Evolutionary conservation across 768 basidiomycete genomes (phyloP).

Genomic region (Calocybe indica): DNA sequence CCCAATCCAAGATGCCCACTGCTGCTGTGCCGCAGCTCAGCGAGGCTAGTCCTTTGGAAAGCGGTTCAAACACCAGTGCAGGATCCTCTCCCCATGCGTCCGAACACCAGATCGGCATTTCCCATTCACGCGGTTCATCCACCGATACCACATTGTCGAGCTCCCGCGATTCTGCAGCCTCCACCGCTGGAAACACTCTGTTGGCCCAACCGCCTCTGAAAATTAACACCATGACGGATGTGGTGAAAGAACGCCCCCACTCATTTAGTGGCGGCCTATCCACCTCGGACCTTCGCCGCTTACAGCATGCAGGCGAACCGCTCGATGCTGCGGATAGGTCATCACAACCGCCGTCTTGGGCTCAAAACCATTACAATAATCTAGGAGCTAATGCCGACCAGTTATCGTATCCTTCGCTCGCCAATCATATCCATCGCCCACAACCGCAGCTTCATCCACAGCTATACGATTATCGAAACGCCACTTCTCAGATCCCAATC

Average conservation of each 20-base stretch:
- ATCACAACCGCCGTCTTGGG: constrained; percentile 40
- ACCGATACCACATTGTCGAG: constrained; percentile 63
- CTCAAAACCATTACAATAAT: constrained; percentile 34
- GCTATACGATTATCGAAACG: constrained; percentile 44
- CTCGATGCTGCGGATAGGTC: constrained; percentile 29
- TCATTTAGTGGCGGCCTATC: constrained; percentile 79
- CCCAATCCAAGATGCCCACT: constrained; percentile 54
- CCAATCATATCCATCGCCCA: constrained; percentile 48
- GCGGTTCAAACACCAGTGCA: constrained; percentile 63
- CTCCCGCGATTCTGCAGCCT: constrained; percentile 50
- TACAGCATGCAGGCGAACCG: constrained; percentile 61
- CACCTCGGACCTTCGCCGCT: constrained; percentile 64
- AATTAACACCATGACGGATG: constrained; percentile 43
- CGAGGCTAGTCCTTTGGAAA: constrained; percentile 69
- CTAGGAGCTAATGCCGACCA: constrained; percentile 42
- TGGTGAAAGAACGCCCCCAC: constrained; percentile 66
- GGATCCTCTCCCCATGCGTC: constrained; percentile 68
- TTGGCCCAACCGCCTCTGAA: constrained; percentile 48
- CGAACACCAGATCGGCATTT: constrained; percentile 59
- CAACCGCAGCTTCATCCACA: constrained; percentile 40
- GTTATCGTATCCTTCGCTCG: constrained; percentile 64
- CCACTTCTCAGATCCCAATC: constrained; percentile 26
- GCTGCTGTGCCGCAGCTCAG: constrained; percentile 49
- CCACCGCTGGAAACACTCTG: constrained; percentile 50
- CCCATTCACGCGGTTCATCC: constrained; percentile 82